Evolutionary conservation across 2,329 filamentous ascomycete species (phyloP), one percentile per base, ranked within the genome.

Genomic region (Exophiala alcalophila): DNA sequence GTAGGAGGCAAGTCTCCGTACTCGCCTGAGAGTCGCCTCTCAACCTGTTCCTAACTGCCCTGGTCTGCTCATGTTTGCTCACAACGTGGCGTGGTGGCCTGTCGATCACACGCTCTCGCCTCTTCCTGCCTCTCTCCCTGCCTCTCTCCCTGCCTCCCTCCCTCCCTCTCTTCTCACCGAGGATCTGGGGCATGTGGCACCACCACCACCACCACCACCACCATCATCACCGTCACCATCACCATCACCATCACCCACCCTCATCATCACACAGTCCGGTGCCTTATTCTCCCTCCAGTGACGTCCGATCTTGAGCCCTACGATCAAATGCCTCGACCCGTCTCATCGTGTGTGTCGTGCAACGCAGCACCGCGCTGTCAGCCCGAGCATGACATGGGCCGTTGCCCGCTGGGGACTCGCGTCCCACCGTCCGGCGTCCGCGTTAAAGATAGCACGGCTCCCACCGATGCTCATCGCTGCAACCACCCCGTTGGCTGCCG

Each of bases 41-140:
- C 26, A n/a, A n/a, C n/a, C 26, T 32, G 32, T 38, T 41, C 26
- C 38, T 37, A 24, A 31, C 24, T 33, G 14, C 18, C 32, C 27
- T 40, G 27, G 37, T 20, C 35, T 40, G 35, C 42, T n/a, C n/a
- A n/a, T n/a, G 8, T 19, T 19, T 18, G n/a, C 31, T 5, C 31
- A 19, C 24, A 36, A 41, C 29, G 46, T 49, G 46, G 46, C 41
- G 46, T 49, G 44, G 44, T 47, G 37, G 33, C 40, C 40, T 43
- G 40, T 36, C 36, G 36, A 33, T 37, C 43, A 20, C 27, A 27
- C 27, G 15, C n/a, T n/a, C n/a, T n/a, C n/a, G n/a, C n/a, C n/a
- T n/a, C n/a, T n/a, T n/a, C n/a, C n/a, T n/a, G n/a, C n/a, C n/a
- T n/a, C n/a, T n/a, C n/a, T n/a, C n/a, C n/a, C n/a, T n/a, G n/a